Evolutionary conservation across 2,329 filamentous ascomycete genomes (phyloP).

Genomic region (Trichoderma sp.): DNA sequence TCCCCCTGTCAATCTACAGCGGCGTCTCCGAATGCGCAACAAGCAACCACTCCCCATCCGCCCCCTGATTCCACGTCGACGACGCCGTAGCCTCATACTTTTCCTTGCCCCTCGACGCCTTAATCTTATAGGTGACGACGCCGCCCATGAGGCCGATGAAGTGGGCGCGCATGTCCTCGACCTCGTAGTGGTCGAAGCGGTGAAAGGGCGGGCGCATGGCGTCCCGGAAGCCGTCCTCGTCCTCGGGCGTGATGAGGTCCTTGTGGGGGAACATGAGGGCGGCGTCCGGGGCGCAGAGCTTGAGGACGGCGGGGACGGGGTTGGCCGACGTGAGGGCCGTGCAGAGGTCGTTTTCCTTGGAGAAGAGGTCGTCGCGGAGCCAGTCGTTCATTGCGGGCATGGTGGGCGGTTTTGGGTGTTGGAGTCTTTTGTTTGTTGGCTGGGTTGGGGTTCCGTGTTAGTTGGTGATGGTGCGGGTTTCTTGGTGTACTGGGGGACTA

Average conservation of each 20-base stretch:
- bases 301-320: conserved; percentile 24
- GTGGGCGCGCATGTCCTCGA: conserved; percentile 19
- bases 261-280: conserved; percentile 28
- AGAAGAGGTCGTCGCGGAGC: conserved; percentile 27
- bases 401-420: background rate
- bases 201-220: conserved; percentile 26
- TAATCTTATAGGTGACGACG: conserved; percentile 28
- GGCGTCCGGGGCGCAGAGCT: conserved; percentile 26
- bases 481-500: too few relatives aligned
- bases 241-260: conserved; percentile 25
- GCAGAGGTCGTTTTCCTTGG: conserved; percentile 28
- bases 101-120: conserved; percentile 19
- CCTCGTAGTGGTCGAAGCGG: conserved; percentile 26
- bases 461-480: background rate
- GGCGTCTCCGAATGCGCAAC: conserved; percentile 21
- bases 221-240: conserved; percentile 22
- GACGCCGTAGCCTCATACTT: conserved; percentile 24
- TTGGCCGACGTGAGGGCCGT: conserved; percentile 27
- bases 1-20: background rate
- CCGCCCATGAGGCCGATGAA: conserved; percentile 29
- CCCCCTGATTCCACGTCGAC: conserved; percentile 27
- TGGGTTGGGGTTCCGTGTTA: background rate
- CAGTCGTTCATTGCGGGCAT: conserved; percentile 29
- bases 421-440: background rate
- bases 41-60: conserved; percentile 27